Evolutionary conservation across 345 rosid genomes (phyloP), one percentile per base, ranked within the genome.

Genomic region (Euphorbia lathyris): DNA sequence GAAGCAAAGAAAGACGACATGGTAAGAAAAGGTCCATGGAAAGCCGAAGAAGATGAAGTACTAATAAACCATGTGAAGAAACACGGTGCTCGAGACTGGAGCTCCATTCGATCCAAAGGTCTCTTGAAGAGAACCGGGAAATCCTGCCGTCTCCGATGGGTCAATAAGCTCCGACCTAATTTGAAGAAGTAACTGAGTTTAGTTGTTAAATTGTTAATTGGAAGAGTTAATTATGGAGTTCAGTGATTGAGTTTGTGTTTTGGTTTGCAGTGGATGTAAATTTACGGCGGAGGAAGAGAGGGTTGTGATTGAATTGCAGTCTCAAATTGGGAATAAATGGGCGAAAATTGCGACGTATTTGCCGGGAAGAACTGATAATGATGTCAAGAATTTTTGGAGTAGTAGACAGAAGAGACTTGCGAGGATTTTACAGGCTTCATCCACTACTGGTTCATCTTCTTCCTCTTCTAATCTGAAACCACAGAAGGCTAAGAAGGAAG

Each of bases 31-130:
- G 97, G 99, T 47, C 93, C 98, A 59, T 90, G 99, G 99, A 88
- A 88, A 78, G 83, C 84, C 0, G 99, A 95, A 59, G 99, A 95
- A 78, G 99, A 95, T 67, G 82, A 88, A 65, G 92, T 92, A 2
- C 75, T 95, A 1, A 78, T 84, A 29, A 88, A 78, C 79, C 97
- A 88, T 26, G 98, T 95, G 2, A 85, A 76, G 63, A 79, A 75
- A 66, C 85, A 87, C 34, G 98, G 99, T 10, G 91, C 98, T 56
- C 85, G 96, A 14, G 99, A 92, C 74, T 95, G 98, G 99, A 92
- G 98, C 96, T 92, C 97, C 90, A 88, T 92, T 88, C 96, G 93
- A 90, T 88, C 97, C 99, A 95, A 95, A 85, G 97, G 97, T 27
- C 89, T 90, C 58, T 78, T 92, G 60, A 90, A 80, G 14, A 77